Percentiles rank a stretch among this genome's conserved stretches.
Conservation (phyloP, 352 stramenopile species). For the Phytopythium helicoides region DNA sequence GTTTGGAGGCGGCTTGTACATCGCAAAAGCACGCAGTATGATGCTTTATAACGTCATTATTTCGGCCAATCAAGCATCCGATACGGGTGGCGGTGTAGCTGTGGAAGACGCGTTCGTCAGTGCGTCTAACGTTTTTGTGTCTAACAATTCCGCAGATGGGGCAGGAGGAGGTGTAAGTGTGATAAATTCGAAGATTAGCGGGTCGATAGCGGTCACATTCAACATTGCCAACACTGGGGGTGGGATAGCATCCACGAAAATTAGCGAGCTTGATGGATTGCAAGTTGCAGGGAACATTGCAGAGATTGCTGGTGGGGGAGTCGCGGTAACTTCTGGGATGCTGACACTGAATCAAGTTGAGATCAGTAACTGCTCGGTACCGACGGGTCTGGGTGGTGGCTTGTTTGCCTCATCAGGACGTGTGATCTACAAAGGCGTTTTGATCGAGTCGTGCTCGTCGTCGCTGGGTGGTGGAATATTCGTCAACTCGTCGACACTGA, state of each 20-base stretch:
- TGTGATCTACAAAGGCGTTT: slow-evolving; percentile 17
- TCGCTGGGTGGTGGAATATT: slow-evolving; percentile 32
- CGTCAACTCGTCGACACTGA: slow-evolving; percentile 18
- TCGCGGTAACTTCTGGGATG: slow-evolving; percentile 17
- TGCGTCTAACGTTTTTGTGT: slow-evolving; percentile 5
- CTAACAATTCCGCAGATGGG: slow-evolving; percentile 16
- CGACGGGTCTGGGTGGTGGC: slow-evolving; percentile 23
- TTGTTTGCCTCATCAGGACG: slow-evolving; percentile 15
- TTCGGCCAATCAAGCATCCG: slow-evolving; percentile 10
- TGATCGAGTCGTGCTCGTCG: slow-evolving; percentile 16
- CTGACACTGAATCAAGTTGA: slow-evolving; percentile 19
- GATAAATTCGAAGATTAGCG: slow-evolving; percentile 17
- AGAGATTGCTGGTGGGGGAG: slow-evolving; percentile 17
- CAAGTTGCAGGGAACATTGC: slow-evolving; percentile 20
- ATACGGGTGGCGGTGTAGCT: slow-evolving; percentile 25
- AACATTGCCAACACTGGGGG: slow-evolving; percentile 29
- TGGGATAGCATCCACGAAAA: slow-evolving; percentile 14
- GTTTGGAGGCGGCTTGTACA: slow-evolving; percentile 22
- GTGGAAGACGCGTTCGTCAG: slow-evolving; percentile 6
- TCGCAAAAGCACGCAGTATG: neutral
- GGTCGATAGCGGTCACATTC: slow-evolving; percentile 10
- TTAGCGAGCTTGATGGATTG: slow-evolving; percentile 11
- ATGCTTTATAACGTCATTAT: slow-evolving; percentile 16
- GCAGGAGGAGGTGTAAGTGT: slow-evolving; percentile 26
- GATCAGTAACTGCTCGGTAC: slow-evolving; percentile 15